Percentiles rank a stretch among this genome's conserved stretches.
Evolutionary conservation across 345 rosid species (phyloP).

Genomic region (Boechera stricta): DNA sequence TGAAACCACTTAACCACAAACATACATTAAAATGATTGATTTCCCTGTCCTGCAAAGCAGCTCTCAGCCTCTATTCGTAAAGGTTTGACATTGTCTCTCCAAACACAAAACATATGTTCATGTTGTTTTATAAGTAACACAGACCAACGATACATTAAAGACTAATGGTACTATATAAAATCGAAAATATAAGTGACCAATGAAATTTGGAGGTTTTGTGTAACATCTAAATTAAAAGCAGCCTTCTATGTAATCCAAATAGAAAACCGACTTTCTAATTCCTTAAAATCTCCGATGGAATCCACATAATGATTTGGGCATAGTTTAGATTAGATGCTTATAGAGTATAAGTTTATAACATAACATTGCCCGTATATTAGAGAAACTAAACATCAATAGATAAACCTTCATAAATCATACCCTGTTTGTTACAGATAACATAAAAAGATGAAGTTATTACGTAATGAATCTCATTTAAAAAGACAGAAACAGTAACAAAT

Average conservation of each 20-base stretch:
- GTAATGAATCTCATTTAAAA: background rate
- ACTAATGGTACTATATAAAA: background rate
- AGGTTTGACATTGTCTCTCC: background rate
- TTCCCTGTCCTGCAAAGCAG: background rate
- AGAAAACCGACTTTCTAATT: background rate
- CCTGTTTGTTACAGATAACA: background rate
- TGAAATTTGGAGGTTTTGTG: too few relatives aligned
- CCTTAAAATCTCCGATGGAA: background rate
- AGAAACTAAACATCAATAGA: background rate
- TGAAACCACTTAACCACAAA: background rate
- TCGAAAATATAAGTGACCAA: background rate
- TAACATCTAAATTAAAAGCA: background rate
- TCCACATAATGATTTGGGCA: background rate
- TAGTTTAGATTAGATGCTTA: background rate
- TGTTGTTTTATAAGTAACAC: background rate
- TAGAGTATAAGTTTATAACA: background rate
- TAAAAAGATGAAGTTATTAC: background rate
- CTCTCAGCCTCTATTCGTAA: constrained; percentile 1
- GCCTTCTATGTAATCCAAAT: background rate
- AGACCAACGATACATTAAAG: background rate
- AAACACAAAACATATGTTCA: background rate
- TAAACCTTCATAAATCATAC: background rate
- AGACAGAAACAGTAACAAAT: background rate
- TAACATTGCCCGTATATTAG: background rate
- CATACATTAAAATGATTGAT: background rate